Evolutionary conservation across 768 basidiomycete genomes (phyloP), one percentile per base, ranked within the genome.

Genomic region (Boletellus emodensis): DNA sequence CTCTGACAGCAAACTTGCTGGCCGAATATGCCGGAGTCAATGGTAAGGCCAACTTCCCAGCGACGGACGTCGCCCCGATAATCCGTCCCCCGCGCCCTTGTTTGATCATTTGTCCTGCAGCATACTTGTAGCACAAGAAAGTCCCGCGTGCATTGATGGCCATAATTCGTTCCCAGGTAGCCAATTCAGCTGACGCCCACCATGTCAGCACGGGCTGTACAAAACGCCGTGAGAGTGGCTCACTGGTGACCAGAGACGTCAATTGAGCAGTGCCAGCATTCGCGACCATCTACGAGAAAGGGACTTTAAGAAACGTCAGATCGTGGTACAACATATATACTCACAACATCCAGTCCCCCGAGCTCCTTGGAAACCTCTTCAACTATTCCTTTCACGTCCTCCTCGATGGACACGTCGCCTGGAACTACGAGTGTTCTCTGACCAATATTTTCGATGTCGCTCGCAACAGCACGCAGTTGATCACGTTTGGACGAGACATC

Each of bases 271-370:
- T 34, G 3, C 59, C 59, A 3, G 58, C 59, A 26, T 60, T 60
- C 15, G 59, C 59, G 10, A 60, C 37, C 49, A 60, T 44, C 59
- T 60, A 18, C 1, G 22, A 22, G 13, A n/a, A 28, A 28, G 28
- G 28, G 3, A 9, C 4, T 3, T 24, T 18, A 38, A n/a, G 20
- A 28, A 12, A 2, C 24, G 22, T 4, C 37, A 14, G 4, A 28
- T 4, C 7, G 6, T 8, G 13, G 20, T 17, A 4, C 12, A 7
- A 10, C 13, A 14, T 24, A 2, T 5, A 8, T 33, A 57, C 77
- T 55, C 42, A 77, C 78, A 20, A 77, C 75, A 53, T 79, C 75
- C 22, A 81, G 54, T 4, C 71, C 59, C 1, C 77, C 78, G 5
- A 78, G 58, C 26, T 56, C 57, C 4, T 57, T 42, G 14, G 61